Base-by-base conservation (phyloP, 2,329 filamentous ascomycete genomes). In the Colletotrichum salicis region DNA sequence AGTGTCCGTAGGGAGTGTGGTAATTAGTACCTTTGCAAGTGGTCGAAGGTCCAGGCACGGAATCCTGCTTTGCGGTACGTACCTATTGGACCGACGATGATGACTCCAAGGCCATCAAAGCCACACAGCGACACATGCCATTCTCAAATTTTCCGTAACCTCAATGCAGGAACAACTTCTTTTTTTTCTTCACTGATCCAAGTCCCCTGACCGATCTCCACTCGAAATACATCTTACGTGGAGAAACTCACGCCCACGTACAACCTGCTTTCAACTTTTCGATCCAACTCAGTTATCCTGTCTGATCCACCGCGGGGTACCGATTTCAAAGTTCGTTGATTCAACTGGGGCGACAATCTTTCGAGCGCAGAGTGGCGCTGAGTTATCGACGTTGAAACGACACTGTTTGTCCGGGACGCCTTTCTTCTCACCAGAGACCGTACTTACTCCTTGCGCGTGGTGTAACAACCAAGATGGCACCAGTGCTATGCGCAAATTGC, bases 401-500 rank as follows among this genome's bases (percentile, higher is more conserved):
- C 41, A 48, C 41, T 48, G 19, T 48, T 48, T 10, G 19, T 48
- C 41, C 10, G 19, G 19, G 8, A 48, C 41, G 19, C 7, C 19
- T 48, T 19, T 22, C 41, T 8, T 48, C 8, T 48, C 41, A 10
- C 19, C 7, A 4, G 41, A 19, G 19, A 48, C 41, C 8, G 2
- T 48, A 10, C 19, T 22, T 48, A 5, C 31, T 37, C 8, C 31
- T 51, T 24, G 10, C 15, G 31, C 29, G 51, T 54, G 41, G 41
- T 48, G n/a, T n/a, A 54, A 22, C 35, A 22, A n/a, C n/a, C n/a
- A 76, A 77, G 31, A 97, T 98, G 96, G 87, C 95, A 8, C 94
- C 95, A 27, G 87, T 89, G 24, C 84, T 88, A 27, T 99, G 96
- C 80, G 90, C 91, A 63, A 86, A 91, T 74, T 99, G 96, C 84